Base-by-base conservation (phyloP, 768 basidiomycete species). In the Tulasnella sp. region DNA sequence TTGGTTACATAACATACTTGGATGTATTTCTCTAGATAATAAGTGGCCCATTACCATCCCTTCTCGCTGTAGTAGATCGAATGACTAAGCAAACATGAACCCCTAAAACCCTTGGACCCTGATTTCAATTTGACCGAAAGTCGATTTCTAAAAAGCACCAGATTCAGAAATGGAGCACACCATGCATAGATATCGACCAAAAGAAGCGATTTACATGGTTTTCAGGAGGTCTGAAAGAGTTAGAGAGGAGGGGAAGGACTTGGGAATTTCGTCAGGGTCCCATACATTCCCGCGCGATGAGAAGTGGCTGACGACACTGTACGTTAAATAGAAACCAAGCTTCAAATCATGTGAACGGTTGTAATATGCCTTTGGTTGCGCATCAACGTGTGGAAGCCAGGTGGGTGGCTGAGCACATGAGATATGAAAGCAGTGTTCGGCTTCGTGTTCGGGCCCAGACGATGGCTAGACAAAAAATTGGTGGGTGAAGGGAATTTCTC, bases 221-320 rank as follows among this genome's bases (percentile, higher is more conserved):
- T 59, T 29, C 22, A 9, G 14, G 9, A 5, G 52, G 52, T 12
- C 52, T 7, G n/a, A 17, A 12, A n/a, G 17, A 12, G 77, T 79
- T 12, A 35, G 37, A 26, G 40, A 44, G 32, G 67, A 26, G 0
- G 35, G 8, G 52, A 59, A 26, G n/a, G 52, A 59, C 19, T 59
- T 59, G 19, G n/a, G 14, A 59, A 59, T 59, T 59, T 59, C 8
- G 22, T 59, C 52, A 59, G 52, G 52, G 52, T 59, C 52, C 52
- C 52, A 59, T 59, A 59, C 52, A 59, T 59, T 22, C 8, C 22
- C 52, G 52, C 26, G 22, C 17, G 52, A 59, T 59, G 52, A 59
- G 52, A 59, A 29, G 52, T 59, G 52, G 32, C 52, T 29, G 11
- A 11, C 19, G 5, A 26, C 52, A 59, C 52, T 59, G 52, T 59